Evolutionary conservation across 2,329 filamentous ascomycete genomes (phyloP).

Genomic region (Colletotrichum navitas): DNA sequence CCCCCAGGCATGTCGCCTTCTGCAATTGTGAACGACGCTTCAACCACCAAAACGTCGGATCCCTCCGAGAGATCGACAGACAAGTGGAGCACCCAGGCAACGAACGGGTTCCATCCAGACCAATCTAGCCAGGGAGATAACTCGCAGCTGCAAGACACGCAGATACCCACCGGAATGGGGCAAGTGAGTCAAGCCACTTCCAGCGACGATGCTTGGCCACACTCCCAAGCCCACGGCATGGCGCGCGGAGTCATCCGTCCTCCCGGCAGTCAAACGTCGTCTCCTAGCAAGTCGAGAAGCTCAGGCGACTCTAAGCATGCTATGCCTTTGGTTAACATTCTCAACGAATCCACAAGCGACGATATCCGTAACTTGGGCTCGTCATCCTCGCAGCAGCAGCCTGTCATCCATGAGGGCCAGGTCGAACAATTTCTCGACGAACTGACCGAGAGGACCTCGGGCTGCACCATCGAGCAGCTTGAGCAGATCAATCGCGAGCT

Average conservation of each 20-base stretch:
- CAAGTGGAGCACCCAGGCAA: constrained; percentile 77
- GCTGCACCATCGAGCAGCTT: constrained; percentile 90
- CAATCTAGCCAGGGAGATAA: constrained; percentile 54
- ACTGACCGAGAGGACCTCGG: constrained; percentile 76
- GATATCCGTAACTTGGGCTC: constrained; percentile 46
- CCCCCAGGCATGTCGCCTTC: constrained; percentile 70
- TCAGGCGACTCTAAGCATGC: constrained; percentile 52
- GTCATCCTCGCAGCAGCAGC: constrained; percentile 49
- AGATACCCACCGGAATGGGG: constrained; percentile 51
- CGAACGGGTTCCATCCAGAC: constrained; percentile 72
- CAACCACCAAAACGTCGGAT: constrained; percentile 90
- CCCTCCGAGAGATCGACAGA: constrained; percentile 74
- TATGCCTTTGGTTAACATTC: constrained; percentile 53
- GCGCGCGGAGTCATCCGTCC: constrained; percentile 52
- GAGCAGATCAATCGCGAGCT: constrained; percentile 92
- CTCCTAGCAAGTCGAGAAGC: constrained; percentile 48
- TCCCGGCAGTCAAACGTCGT: constrained; percentile 55
- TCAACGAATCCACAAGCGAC: constrained; percentile 57
- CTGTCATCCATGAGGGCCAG: constrained; percentile 60
- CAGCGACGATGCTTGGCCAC: constrained; percentile 67
- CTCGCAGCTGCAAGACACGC: constrained; percentile 67
- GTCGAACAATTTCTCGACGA: constrained; percentile 71
- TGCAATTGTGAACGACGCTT: constrained; percentile 82
- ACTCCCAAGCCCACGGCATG: constrained; percentile 70
- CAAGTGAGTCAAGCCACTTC: constrained; percentile 60